Evolutionary conservation across 768 basidiomycete species (phyloP).

Genomic region (Pleurotus cornucopiae): DNA sequence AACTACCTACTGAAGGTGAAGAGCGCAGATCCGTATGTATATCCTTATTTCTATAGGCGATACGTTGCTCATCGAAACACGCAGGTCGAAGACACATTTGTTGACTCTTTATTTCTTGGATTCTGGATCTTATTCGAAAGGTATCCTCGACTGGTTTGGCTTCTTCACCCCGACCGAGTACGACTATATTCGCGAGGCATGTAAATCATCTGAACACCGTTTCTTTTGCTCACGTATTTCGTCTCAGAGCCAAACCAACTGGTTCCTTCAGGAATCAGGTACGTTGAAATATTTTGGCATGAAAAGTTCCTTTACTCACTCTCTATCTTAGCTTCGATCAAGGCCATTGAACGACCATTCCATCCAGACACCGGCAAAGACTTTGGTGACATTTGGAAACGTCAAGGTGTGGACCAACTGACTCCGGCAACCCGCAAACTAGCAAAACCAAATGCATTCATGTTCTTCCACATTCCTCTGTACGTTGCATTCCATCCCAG

Average conservation of each 20-base stretch:
- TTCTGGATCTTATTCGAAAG: constrained; percentile 72
- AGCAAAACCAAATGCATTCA: constrained; percentile 92
- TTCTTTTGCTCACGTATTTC: neutral
- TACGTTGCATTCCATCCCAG: constrained; percentile 28
- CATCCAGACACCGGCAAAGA: constrained; percentile 71
- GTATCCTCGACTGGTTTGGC: constrained; percentile 56
- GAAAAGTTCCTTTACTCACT: neutral
- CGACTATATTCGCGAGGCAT: constrained; percentile 77
- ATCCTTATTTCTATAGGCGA: neutral
- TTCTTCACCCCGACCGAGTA: constrained; percentile 70
- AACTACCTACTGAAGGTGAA: constrained; percentile 86
- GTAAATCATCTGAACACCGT: constrained; percentile 12
- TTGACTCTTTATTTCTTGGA: constrained; percentile 91
- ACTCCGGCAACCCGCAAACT: constrained; percentile 50
- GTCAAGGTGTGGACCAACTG: constrained; percentile 53
- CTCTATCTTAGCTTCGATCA: constrained; percentile 44
- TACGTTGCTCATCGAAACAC: neutral
- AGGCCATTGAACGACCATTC: constrained; percentile 80
- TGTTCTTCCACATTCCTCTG: constrained; percentile 99
- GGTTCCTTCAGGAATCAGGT: constrained; percentile 84
- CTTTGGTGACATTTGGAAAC: constrained; percentile 60
- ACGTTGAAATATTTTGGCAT: constrained; percentile 11
- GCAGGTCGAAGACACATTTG: constrained; percentile 81
- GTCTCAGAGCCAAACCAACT: constrained; percentile 73
- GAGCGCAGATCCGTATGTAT: constrained; percentile 78